phyloP scores from a whole-genome alignment of 805 yeast genomes.

The Aciculoconidium aculeatum region DNA sequence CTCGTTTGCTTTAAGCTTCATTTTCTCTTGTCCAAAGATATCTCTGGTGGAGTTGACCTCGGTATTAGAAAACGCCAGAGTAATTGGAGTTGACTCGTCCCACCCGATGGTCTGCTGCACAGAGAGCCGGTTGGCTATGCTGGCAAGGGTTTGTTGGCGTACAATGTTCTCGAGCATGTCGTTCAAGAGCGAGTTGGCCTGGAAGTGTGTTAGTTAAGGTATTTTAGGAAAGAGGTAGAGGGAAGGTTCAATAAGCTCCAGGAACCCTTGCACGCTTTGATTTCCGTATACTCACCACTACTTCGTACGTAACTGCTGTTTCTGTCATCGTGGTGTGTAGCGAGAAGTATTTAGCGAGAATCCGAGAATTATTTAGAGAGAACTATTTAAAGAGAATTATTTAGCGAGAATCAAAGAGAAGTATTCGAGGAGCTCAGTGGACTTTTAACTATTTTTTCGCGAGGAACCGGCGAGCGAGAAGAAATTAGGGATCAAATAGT shows the following conservation, averaged over 20 bases:
- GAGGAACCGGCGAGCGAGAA: no score
- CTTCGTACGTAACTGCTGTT: slow-evolving; percentile 15
- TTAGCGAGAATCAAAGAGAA: no score
- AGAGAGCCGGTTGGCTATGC: slow-evolving; percentile 18
- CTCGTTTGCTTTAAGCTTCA: slow-evolving; percentile 39
- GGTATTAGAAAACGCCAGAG: slow-evolving; percentile 5
- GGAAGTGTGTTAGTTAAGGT: slow-evolving; percentile 8
- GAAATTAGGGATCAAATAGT: no score
- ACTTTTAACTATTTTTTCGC: no score
- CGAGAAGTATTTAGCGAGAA: no score
- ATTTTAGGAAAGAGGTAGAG: neutral
- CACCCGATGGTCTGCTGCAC: slow-evolving; percentile 12
- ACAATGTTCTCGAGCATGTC: slow-evolving; percentile 30
- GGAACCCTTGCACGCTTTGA: neutral
- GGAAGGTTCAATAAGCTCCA: neutral
- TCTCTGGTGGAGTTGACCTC: slow-evolving; percentile 26
- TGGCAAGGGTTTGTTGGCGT: slow-evolving; percentile 24
- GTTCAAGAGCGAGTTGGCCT: slow-evolving; percentile 34
- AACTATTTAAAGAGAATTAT: no score
- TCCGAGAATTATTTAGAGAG: no score
- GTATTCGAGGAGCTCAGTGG: no score
- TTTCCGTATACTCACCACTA: slow-evolving; percentile 13
- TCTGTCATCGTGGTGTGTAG: slow-evolving; percentile 13
- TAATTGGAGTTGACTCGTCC: slow-evolving; percentile 1
- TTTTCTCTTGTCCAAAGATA: slow-evolving; percentile 47